Evolutionary conservation across 768 basidiomycete genomes (phyloP), one percentile per base, ranked within the genome.

Genomic region (Thelephora aurantiotincta): DNA sequence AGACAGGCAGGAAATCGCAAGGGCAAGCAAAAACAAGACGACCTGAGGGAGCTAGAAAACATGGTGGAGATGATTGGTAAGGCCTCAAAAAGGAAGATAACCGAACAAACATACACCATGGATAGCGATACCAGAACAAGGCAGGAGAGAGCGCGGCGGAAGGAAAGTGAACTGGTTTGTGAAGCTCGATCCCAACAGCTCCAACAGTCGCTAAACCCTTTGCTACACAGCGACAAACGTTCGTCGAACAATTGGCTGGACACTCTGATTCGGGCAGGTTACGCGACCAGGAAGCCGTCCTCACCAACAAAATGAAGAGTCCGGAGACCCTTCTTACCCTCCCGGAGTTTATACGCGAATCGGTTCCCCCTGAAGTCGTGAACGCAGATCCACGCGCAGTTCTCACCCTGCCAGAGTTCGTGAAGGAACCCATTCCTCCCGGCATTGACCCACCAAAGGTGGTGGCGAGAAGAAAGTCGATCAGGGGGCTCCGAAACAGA

Each of bases 241-340:
- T 93, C 57, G 80, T 92, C 9, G 79, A 82, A 47, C 75, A 77
- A 49, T 69, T 94, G 2, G 68, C 78, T 9, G 68, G 72, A 23
- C 86, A 86, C 57, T 84, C 88, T 0, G 69, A 72, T 42, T 73
- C 78, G 1, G 80, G 91, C 18, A 73, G 91, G 47, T 64, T 93
- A 34, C 79, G 80, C 47, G 71, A 73, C 12, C 91, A 96, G 61
- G 91, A 94, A 54, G 85, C 88, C 6, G 61, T 74, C 2, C 54
- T 46, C 19, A 50, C 45, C 33, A 50, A 20, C 45, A 53, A 55
- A 35, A 43, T 38, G 11, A 50, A 47, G 49, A 64, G 69, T 41
- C 67, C 65, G 2, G 62, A 71, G 34, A 72, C 77, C 3, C 55
- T 82, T 53, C 55, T 65, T 18, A 52, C 57, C 9, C 56, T 70